These are phyloP conservation scores for Podaxis sp. DNA, from an alignment of 768 basidiomycete species.

Conservation along the genomic window DNA sequence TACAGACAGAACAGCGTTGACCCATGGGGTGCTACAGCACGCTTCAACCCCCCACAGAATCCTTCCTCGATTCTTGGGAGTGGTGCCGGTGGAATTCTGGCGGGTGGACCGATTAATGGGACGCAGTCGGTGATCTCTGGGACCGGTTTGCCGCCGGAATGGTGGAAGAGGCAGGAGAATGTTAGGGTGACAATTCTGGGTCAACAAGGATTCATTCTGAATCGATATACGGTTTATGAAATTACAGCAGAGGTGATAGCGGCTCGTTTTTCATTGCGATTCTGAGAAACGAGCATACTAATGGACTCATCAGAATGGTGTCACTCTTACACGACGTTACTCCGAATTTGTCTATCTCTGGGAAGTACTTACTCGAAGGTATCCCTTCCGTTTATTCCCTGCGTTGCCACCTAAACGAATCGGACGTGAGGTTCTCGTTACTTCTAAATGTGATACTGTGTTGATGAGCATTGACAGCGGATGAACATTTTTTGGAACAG, in stretches of 20 bases:
- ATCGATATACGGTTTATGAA: conserved; percentile 83
- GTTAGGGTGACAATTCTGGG: conserved; percentile 72
- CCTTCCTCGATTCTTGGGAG: conserved; percentile 3
- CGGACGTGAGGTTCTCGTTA: conserved; percentile 53
- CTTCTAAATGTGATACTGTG: conserved; percentile 7
- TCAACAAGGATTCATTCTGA: conserved; percentile 89
- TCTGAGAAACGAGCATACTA: conserved; percentile 5
- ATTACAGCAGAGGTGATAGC: conserved; percentile 69
- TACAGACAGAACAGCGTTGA: conserved; percentile 56
- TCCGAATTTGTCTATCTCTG: conserved; percentile 91
- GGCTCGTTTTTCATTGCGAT: background rate
- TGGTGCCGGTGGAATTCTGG: background rate
- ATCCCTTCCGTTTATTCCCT: conserved; percentile 91
- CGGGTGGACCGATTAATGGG: conserved; percentile 35
- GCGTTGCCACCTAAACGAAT: conserved; percentile 89
- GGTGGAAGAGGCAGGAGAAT: conserved; percentile 83
- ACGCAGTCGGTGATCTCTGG: conserved; percentile 60
- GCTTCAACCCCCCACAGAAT: conserved; percentile 20
- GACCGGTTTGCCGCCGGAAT: conserved; percentile 69
- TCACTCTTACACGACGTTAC: conserved; percentile 79
- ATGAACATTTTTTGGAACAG: conserved; percentile 89
- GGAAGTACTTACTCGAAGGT: conserved; percentile 80
- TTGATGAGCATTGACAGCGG: conserved; percentile 42
- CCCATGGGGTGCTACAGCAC: conserved; percentile 53
- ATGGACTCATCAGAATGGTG: conserved; percentile 41